These are phyloP conservation scores for Ophiostoma piceae DNA, from an alignment of 2,329 filamentous ascomycete species.

Conservation along the genomic window DNA sequence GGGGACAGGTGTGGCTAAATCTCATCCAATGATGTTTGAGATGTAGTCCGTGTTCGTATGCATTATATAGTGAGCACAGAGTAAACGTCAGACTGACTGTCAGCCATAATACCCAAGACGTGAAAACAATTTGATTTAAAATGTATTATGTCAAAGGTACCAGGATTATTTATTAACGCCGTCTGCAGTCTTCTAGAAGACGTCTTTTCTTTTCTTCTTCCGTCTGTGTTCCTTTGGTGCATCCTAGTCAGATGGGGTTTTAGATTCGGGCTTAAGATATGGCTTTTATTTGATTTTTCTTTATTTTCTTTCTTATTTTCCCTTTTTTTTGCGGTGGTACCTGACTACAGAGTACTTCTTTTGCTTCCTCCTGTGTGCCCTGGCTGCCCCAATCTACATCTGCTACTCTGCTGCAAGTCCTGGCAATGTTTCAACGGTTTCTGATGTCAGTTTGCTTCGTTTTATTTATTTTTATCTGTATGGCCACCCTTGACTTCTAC, in stretches of 20 bases:
- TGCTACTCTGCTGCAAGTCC: background rate
- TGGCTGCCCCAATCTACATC: no score
- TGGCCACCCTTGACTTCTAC: background rate
- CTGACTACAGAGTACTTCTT: background rate
- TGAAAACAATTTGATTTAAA: background rate
- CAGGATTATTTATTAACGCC: background rate
- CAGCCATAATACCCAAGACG: background rate
- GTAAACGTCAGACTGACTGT: background rate
- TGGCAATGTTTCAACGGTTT: constrained; percentile 8
- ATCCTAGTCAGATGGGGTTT: constrained; percentile 11
- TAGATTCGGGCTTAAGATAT: constrained; percentile 6
- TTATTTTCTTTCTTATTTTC: background rate
- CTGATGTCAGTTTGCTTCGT: background rate
- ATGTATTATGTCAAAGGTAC: background rate
- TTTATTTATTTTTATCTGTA: background rate
- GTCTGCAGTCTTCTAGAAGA: constrained; percentile 6
- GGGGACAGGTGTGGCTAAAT: background rate
- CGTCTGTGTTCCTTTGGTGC: background rate
- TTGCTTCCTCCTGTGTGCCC: background rate
- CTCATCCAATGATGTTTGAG: background rate
- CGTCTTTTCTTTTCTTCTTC: background rate
- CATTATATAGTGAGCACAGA: background rate
- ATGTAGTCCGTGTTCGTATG: background rate
- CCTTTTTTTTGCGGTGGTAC: background rate
- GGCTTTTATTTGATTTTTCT: background rate